Evolutionary conservation across 2,329 filamentous ascomycete genomes (phyloP).

Genomic region (Epichloe glyceriae): DNA sequence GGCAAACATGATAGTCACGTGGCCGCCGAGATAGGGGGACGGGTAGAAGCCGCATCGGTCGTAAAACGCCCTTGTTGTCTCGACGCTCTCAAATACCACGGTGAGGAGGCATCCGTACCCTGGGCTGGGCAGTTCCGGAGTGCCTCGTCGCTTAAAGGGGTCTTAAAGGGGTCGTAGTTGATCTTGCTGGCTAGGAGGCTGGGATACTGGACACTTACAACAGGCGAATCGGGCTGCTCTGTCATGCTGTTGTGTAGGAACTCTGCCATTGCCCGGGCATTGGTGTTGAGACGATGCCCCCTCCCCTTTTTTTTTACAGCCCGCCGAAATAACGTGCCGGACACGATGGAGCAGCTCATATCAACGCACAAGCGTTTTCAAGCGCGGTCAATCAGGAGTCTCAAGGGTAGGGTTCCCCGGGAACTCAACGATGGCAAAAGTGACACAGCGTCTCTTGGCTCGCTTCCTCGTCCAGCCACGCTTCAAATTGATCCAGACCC

Average conservation of each 20-base stretch:
- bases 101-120: conserved; percentile 44
- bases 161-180: conserved; percentile 23
- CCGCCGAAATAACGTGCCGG: too few species aligned
- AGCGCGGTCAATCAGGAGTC: conserved; percentile 19
- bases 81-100: conserved; percentile 33
- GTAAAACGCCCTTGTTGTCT: conserved; percentile 33
- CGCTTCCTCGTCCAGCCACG: conserved; percentile 29
- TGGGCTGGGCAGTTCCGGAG: conserved; percentile 31
- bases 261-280: conserved; percentile 28
- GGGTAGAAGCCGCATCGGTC: conserved; percentile 34
- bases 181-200: conserved; percentile 19
- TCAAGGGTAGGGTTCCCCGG: conserved; percentile 25
- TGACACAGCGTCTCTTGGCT: conserved; percentile 23
- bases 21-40: conserved; percentile 41
- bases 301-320: too few species aligned
- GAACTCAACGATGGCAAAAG: conserved; percentile 35
- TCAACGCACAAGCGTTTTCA: conserved; percentile 25
- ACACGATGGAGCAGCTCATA: too few species aligned
- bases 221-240: conserved; percentile 17
- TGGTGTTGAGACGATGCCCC: conserved; percentile 24
- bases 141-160: conserved; percentile 22
- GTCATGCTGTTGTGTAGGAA: conserved; percentile 21
- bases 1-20: conserved; percentile 34
- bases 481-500: conserved; percentile 31
- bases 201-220: conserved; percentile 33